These are phyloP conservation scores for Mycena polygramma DNA, from an alignment of 768 basidiomycete species.

Conservation along the genomic window DNA sequence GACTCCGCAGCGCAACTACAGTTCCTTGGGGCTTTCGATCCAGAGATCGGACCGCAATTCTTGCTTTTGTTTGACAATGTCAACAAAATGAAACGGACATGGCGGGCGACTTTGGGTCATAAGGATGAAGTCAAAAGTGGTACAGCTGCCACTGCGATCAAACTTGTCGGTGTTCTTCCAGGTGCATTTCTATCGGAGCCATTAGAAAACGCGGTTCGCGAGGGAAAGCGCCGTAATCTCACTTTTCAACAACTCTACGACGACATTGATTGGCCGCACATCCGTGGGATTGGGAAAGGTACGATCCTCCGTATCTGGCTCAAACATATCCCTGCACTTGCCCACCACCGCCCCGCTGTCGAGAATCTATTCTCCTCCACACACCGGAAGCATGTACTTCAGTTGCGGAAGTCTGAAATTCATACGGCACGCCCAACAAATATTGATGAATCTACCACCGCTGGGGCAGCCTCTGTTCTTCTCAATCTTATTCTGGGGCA, in stretches of 20 bases:
- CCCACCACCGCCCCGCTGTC: not conserved
- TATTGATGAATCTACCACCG: conserved; percentile 36
- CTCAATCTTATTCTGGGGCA: conserved; percentile 29
- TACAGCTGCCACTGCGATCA: not conserved
- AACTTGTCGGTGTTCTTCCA: not conserved
- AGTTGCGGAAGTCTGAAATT: conserved; percentile 26
- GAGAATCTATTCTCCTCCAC: conserved; percentile 1
- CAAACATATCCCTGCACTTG: conserved; percentile 20
- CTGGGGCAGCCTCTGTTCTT: conserved; percentile 19
- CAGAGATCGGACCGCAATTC: not conserved
- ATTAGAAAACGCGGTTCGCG: not conserved
- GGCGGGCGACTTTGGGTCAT: not conserved
- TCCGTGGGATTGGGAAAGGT: conserved; percentile 14
- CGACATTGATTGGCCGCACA: conserved; percentile 33
- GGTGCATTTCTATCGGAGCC: conserved; percentile 3
- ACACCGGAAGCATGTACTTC: conserved; percentile 30
- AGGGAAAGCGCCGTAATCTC: conserved; percentile 4
- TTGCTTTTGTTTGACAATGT: conserved; percentile 10
- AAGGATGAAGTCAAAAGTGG: conserved; percentile 9
- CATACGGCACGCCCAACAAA: conserved; percentile 29
- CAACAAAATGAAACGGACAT: conserved; percentile 17
- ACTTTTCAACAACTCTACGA: not conserved
- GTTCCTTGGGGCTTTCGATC: not conserved
- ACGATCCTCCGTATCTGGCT: conserved; percentile 25
- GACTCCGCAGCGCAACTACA: not conserved